Conservation (phyloP, 202 grass and related monocot species). For the Hordeum pubiflorum region DNA sequence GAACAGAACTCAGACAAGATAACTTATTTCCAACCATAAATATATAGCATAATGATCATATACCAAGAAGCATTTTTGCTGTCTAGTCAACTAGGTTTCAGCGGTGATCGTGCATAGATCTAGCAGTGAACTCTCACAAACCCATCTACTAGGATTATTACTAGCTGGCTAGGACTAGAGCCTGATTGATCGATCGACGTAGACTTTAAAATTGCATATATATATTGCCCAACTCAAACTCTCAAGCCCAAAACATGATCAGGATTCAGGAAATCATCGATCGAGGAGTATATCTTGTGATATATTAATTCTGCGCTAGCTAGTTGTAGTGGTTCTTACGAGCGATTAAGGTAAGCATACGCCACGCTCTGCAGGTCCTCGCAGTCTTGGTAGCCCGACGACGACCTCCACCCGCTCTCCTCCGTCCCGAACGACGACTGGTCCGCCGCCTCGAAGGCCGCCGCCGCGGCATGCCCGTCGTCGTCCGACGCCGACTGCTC, state of each 20-base stretch:
- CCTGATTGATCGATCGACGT: neutral
- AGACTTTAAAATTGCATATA: constrained; percentile 19
- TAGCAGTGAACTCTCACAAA: constrained; percentile 12
- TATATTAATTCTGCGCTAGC: constrained; percentile 35
- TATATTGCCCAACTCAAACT: constrained; percentile 17
- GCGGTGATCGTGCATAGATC: constrained; percentile 26
- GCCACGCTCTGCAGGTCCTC: constrained; percentile 74
- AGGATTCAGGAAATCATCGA: constrained; percentile 5
- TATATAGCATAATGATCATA: neutral
- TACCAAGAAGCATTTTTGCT: neutral
- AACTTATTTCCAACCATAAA: constrained; percentile 5
- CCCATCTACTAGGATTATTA: constrained; percentile 27
- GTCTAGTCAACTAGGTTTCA: constrained; percentile 29
- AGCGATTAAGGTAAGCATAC: constrained; percentile 61
- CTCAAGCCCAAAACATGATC: constrained; percentile 38
- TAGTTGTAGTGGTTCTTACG: constrained; percentile 40
- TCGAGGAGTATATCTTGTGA: constrained; percentile 30
- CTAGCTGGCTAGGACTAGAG: neutral
- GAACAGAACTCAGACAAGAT: neutral
- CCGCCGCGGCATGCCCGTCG: neutral
- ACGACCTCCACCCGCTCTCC: constrained; percentile 47
- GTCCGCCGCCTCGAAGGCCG: constrained; percentile 4
- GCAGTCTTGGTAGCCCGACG: constrained; percentile 55
- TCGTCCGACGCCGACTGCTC: neutral
- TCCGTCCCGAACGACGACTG: constrained; percentile 31